A percentile compares a stretch with the other conserved stretches of the same genome.
Evolutionary conservation across 495 filamentous ascomycete genomes (phyloP).

Genomic region (Chlorociboria aeruginascens): DNA sequence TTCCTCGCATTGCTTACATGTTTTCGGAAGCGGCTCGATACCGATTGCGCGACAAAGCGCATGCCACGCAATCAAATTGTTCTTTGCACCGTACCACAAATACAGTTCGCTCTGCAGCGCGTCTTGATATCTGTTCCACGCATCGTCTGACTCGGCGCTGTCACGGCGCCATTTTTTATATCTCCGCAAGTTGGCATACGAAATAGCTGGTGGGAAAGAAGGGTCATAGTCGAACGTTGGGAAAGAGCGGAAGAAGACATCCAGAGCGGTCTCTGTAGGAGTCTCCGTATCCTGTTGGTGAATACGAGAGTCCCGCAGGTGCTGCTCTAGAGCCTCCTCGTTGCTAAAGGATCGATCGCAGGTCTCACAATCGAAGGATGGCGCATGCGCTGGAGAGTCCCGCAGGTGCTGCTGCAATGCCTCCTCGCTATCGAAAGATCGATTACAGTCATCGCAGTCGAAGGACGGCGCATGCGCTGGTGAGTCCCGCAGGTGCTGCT

Average conservation of each 20-base stretch:
- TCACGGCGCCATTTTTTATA: slow-evolving; percentile 11
- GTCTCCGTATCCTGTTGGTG: slow-evolving; percentile 8
- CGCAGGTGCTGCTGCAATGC: slow-evolving; percentile 6
- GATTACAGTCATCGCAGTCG: slow-evolving; percentile 10
- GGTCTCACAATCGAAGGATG: slow-evolving; percentile 9
- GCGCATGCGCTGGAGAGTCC: slow-evolving; percentile 7
- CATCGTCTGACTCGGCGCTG: slow-evolving; percentile 12
- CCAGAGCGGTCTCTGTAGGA: neutral
- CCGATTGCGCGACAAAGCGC: neutral
- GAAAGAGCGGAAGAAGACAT: slow-evolving; percentile 17
- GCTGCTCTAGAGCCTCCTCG: slow-evolving; percentile 11
- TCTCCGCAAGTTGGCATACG: slow-evolving; percentile 17
- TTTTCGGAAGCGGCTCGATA: neutral
- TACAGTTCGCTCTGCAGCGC: slow-evolving; percentile 13
- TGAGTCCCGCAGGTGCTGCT: slow-evolving; percentile 6
- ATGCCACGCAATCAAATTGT: neutral
- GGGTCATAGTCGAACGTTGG: slow-evolving; percentile 19
- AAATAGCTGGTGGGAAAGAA: slow-evolving; percentile 20
- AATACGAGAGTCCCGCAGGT: slow-evolving; percentile 11
- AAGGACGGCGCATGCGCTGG: slow-evolving; percentile 11
- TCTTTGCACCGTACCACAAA: neutral
- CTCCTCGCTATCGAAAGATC: slow-evolving; percentile 5
- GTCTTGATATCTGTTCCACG: slow-evolving; percentile 12
- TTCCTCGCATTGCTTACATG: neutral
- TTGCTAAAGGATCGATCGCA: slow-evolving; percentile 9